A percentile compares a stretch with the other conserved stretches of the same genome.
Evolutionary conservation across 805 yeast species (phyloP).

Genomic region (Debaryomyces prosopidis): DNA sequence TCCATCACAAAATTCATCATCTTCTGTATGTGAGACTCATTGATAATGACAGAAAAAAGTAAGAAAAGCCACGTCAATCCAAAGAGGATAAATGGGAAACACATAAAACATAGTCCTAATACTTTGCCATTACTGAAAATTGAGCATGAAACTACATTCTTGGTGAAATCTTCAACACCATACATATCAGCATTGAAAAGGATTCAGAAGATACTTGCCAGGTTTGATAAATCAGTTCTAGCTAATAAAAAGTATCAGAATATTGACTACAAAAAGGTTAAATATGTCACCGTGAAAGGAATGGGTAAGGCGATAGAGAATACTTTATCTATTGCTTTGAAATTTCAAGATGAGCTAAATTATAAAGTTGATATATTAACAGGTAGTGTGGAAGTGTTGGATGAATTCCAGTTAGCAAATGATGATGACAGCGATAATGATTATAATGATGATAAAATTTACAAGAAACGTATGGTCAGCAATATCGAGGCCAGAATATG

Average conservation of each 20-base stretch:
- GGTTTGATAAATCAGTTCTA: conserved; percentile 30
- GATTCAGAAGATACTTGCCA: conserved; percentile 51
- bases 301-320: conserved; percentile 71
- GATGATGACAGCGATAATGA: conserved; percentile 17
- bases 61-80: neutral
- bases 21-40: too few relatives aligned
- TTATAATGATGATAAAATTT: conserved; percentile 33
- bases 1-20: too few relatives aligned
- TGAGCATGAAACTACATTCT: conserved; percentile 49
- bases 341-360: conserved; percentile 53
- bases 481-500: conserved; percentile 47
- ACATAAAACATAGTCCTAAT: conserved; percentile 58
- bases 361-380: conserved; percentile 62
- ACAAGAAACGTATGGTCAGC: conserved; percentile 48
- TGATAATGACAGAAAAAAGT: neutral
- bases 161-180: conserved; percentile 68
- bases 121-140: conserved; percentile 38
- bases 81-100: conserved; percentile 24
- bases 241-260: conserved; percentile 25
- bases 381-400: conserved; percentile 66
- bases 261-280: conserved; percentile 37
- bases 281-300: conserved; percentile 61
- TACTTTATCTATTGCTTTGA: conserved; percentile 60
- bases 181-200: conserved; percentile 72
- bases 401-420: conserved; percentile 49